Base-by-base conservation (phyloP, 2,329 filamentous ascomycete genomes). In the Tolypocladium capitatum region DNA sequence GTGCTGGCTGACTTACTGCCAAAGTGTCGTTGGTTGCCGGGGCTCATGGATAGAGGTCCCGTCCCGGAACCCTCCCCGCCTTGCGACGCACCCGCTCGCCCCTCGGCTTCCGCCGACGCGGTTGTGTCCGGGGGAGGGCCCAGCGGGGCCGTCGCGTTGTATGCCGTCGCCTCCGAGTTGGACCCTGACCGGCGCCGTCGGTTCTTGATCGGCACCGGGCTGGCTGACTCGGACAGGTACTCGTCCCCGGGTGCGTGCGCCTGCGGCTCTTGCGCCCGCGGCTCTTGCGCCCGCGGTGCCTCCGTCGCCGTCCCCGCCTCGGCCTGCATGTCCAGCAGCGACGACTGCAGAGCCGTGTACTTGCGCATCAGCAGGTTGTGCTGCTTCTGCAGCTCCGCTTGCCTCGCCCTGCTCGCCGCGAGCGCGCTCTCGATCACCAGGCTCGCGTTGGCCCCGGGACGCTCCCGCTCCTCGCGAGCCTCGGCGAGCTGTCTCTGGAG, bases 341-440 rank as follows among this genome's bases (percentile, higher is more conserved):
- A 68, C 9, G 69, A 71, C 58, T 80, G 72, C 20, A 78, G 60
- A 1, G 68, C 68, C 13, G 68, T 72, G 56, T 76, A 76, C 55
- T 75, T 76, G 46, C 68, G 70, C 55, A 67, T 66, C 44, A 80
- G 63, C 20, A 70, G 63, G 42, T 63, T 63, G 54, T 75, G 69
- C 49, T 75, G 74, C 56, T 68, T 73, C 55, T 76, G 72, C 50
- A 79, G 60, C 53, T 78, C 75, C 0, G 68, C 64, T 51, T 79
- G 73, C 59, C 74, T 76, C 1, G 70, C 68, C 43, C 73, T 66
- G 55, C 71, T 76, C n/a, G 73, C 71, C 30, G 72, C 68, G 14
- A 80, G 60, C 1, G 70, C 64, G 5, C 53, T 63, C 49, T 76
- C 69, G 1, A 77, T 56, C 16, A 65, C 64, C 13, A 63, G 59